phyloP scores from a whole-genome alignment of 192 early-diverging fungal genomes.

The Entomortierella beljakovae region DNA sequence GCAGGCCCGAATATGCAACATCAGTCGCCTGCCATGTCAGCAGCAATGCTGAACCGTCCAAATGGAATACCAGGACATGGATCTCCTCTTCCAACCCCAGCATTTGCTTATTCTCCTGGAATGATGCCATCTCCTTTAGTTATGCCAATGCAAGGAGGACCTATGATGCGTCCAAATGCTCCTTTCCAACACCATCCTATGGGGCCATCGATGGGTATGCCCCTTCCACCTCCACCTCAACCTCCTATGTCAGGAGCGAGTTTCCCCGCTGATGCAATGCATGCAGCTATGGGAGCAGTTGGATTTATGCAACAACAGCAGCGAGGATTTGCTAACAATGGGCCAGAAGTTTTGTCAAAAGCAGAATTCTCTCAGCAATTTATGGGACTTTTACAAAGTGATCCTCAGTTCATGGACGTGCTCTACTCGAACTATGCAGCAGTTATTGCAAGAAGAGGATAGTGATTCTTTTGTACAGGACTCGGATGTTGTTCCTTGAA shows the following conservation, averaged over 20 bases:
- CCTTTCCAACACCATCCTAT: slow-evolving; percentile 28
- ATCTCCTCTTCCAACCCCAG: slow-evolving; percentile 35
- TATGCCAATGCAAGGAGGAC: slow-evolving; percentile 21
- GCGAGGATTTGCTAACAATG: slow-evolving; percentile 29
- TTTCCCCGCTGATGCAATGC: slow-evolving; percentile 53
- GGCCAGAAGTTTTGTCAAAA: slow-evolving; percentile 53
- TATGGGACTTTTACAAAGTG: slow-evolving; percentile 56
- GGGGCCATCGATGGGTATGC: slow-evolving; percentile 34
- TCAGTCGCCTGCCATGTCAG: slow-evolving; percentile 12
- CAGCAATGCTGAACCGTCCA: slow-evolving; percentile 23
- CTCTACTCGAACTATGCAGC: slow-evolving; percentile 56
- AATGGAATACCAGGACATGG: slow-evolving; percentile 20
- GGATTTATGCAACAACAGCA: slow-evolving; percentile 51
- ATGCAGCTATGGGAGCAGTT: slow-evolving; percentile 51
- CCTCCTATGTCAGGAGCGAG: slow-evolving; percentile 10
- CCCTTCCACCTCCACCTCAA: slow-evolving; percentile 25
- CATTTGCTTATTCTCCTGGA: slow-evolving; percentile 42
- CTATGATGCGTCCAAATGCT: slow-evolving; percentile 32
- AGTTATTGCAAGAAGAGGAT: slow-evolving; percentile 38
- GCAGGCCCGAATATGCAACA: neutral
- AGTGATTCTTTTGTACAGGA: neutral
- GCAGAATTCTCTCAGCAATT: slow-evolving; percentile 63
- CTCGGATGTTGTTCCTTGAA: neutral
- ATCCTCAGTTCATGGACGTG: slow-evolving; percentile 60
- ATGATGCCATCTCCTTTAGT: slow-evolving; percentile 47